These are phyloP conservation scores for Cladosporium sp. DNA, from an alignment of 2,329 filamentous ascomycete species.

Conservation along the genomic window DNA sequence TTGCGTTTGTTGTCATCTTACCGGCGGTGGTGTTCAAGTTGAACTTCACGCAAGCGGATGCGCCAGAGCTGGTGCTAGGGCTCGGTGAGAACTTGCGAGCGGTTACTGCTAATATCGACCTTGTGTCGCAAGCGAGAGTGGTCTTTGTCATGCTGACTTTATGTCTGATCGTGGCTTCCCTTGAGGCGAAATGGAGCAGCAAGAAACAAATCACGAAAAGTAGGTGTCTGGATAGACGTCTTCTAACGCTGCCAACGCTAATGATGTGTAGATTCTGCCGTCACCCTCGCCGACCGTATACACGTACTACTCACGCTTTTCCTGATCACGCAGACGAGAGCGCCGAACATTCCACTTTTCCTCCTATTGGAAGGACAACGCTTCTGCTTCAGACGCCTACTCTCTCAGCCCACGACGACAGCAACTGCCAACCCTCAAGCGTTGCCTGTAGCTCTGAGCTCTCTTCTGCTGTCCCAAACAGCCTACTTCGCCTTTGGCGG, in stretches of 20 bases:
- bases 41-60: conserved; percentile 80
- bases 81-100: conserved; percentile 37
- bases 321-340: conserved; percentile 79
- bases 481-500: conserved; percentile 89
- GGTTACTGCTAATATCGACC: conserved; percentile 24
- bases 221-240: background rate
- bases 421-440: background rate
- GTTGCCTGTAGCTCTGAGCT: conserved; percentile 55
- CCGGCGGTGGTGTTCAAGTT: conserved; percentile 80
- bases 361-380: conserved; percentile 64
- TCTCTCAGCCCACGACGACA: background rate
- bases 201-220: background rate
- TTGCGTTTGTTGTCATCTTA: conserved; percentile 42
- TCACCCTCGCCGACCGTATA: conserved; percentile 28
- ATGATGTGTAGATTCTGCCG: background rate
- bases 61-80: conserved; percentile 63
- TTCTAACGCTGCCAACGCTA: background rate
- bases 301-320: conserved; percentile 74
- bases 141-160: conserved; percentile 36
- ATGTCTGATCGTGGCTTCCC: conserved; percentile 27
- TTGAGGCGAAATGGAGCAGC: background rate
- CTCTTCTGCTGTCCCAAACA: conserved; percentile 69
- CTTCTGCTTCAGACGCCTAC: background rate
- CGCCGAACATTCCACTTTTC: conserved; percentile 80
- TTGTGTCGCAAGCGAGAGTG: conserved; percentile 33